phyloP scores from a whole-genome alignment of 768 basidiomycete genomes.

The Hericium rajendrae region DNA sequence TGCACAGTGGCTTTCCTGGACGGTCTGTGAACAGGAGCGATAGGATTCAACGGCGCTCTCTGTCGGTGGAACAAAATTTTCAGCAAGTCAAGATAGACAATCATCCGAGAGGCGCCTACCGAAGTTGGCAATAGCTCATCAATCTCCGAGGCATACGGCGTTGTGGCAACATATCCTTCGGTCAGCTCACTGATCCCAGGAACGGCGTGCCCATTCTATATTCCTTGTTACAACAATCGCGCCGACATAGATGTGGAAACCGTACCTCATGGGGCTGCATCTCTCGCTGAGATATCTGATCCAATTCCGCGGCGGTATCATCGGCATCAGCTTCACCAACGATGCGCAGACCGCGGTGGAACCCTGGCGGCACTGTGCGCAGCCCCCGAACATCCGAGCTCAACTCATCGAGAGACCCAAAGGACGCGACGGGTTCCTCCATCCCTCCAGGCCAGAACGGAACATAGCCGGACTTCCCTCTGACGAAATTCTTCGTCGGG shows the following conservation, averaged over 20 bases:
- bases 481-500: slow-evolving; percentile 70
- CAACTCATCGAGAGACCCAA: slow-evolving; percentile 18
- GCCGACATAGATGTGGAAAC: neutral
- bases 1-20: slow-evolving; percentile 38
- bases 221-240: neutral
- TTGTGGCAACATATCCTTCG: neutral
- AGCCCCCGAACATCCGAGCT: slow-evolving; percentile 35
- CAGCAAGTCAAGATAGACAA: neutral
- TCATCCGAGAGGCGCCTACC: slow-evolving; percentile 11
- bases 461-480: slow-evolving; percentile 87
- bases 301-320: slow-evolving; percentile 25
- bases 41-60: slow-evolving; percentile 51
- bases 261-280: neutral
- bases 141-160: slow-evolving; percentile 36
- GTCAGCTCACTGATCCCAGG: slow-evolving; percentile 14
- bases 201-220: slow-evolving; percentile 5
- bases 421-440: slow-evolving; percentile 39
- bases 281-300: neutral
- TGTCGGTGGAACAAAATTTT: slow-evolving; percentile 19
- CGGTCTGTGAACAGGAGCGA: slow-evolving; percentile 31
- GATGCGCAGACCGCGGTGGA: slow-evolving; percentile 70
- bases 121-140: slow-evolving; percentile 58
- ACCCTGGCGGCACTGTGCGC: slow-evolving; percentile 72
- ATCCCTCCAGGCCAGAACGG: slow-evolving; percentile 95
- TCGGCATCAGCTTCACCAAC: slow-evolving; percentile 46